Percentiles rank a stretch among this genome's conserved stretches.
Conservation (phyloP, 352 stramenopile species). For the Pythium aphanidermatum region DNA sequence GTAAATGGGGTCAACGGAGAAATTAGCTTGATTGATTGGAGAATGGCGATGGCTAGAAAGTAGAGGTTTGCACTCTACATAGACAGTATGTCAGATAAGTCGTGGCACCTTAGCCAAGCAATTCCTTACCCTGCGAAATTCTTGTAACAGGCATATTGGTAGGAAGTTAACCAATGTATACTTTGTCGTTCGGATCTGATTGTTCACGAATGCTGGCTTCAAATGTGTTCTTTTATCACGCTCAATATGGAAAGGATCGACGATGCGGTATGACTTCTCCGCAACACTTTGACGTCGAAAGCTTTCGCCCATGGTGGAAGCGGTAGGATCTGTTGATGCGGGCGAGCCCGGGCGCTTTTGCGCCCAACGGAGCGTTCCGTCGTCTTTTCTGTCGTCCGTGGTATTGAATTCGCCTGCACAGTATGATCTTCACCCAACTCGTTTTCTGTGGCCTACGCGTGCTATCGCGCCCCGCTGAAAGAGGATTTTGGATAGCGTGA, state of each 20-base stretch:
- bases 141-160: slow-evolving; percentile 57
- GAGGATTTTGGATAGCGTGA: too few species aligned
- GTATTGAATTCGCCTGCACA: not conserved
- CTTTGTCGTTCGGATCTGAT: slow-evolving; percentile 87
- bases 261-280: slow-evolving; percentile 39
- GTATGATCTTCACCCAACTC: too few species aligned
- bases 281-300: slow-evolving; percentile 17
- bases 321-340: not conserved
- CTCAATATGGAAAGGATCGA: slow-evolving; percentile 59
- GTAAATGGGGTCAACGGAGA: slow-evolving; percentile 66
- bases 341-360: slow-evolving; percentile 10
- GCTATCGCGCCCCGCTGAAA: too few species aligned
- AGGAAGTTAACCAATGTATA: slow-evolving; percentile 84
- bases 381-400: not conserved
- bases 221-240: slow-evolving; percentile 42
- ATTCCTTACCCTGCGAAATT: slow-evolving; percentile 73
- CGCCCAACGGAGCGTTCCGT: slow-evolving; percentile 9
- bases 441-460: too few species aligned
- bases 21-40: slow-evolving; percentile 88
- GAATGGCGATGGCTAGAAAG: slow-evolving; percentile 89
- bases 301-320: not conserved
- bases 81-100: too few species aligned
- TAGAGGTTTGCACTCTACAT: slow-evolving; percentile 91
- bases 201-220: slow-evolving; percentile 58
- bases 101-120: slow-evolving; percentile 43